Percentiles rank a stretch among this genome's conserved stretches.
phyloP scores from a whole-genome alignment of 768 basidiomycete species.

The Boletus subcaerulescens region DNA sequence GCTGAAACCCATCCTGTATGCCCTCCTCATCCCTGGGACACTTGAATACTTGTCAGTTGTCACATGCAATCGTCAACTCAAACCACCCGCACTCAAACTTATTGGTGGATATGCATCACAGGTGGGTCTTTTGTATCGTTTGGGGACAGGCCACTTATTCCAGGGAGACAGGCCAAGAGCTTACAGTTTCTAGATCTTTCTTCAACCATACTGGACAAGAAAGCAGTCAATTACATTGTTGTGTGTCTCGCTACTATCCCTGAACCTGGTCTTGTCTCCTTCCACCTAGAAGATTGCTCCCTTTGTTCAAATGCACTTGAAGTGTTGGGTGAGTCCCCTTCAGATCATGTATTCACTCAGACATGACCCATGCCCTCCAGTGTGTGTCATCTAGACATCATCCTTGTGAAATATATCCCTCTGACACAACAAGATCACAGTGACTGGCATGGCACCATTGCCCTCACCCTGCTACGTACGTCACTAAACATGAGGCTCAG shows the following conservation, averaged over 20 bases:
- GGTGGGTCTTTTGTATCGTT: conserved; percentile 37
- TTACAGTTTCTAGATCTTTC: conserved; percentile 90
- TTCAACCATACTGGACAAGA: conserved; percentile 81
- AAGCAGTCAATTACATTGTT: conserved; percentile 77
- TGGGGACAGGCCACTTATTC: neutral
- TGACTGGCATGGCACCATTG: conserved; percentile 85
- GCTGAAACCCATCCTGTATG: conserved; percentile 86
- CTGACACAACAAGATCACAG: conserved; percentile 81
- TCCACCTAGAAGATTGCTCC: conserved; percentile 87
- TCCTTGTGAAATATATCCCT: conserved; percentile 86
- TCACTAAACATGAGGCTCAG: too few relatives aligned
- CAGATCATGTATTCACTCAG: neutral
- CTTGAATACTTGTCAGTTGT: conserved; percentile 84
- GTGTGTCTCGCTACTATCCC: conserved; percentile 51
- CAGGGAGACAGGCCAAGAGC: conserved; percentile 53
- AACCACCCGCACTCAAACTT: conserved; percentile 69
- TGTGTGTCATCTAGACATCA: conserved; percentile 78
- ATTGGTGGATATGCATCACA: conserved; percentile 78
- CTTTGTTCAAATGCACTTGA: conserved; percentile 75
- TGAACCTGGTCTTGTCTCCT: conserved; percentile 57
- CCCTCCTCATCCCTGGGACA: conserved; percentile 78
- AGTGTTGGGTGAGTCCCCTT: conserved; percentile 58
- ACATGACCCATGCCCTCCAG: conserved; percentile 35
- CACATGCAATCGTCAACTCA: conserved; percentile 83
- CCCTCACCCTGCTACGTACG: conserved; percentile 88